Evolutionary conservation across 192 early-diverging fungal genomes (phyloP).

Genomic region (Spizellomyces sp.): DNA sequence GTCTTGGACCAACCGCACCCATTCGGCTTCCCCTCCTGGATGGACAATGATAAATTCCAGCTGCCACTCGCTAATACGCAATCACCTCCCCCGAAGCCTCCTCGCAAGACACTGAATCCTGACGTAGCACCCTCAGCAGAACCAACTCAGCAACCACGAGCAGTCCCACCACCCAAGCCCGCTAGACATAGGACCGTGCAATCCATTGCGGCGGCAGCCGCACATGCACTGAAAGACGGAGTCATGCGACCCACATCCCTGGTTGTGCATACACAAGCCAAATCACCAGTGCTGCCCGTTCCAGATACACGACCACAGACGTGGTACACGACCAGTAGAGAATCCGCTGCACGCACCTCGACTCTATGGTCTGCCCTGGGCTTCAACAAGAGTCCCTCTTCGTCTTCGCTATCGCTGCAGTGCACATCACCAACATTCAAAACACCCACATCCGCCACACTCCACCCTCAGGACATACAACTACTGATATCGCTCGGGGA

Average conservation of each 20-base stretch:
- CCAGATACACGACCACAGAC: neutral
- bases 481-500: neutral
- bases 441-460: neutral
- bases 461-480: neutral
- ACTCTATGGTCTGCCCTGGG: neutral
- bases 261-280: neutral
- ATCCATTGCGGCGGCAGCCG: constrained; percentile 1
- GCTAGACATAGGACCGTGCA: neutral
- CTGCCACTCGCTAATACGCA: too few species aligned
- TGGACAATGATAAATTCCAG: too few species aligned
- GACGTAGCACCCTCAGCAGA: neutral
- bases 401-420: neutral
- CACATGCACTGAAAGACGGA: constrained; percentile 1
- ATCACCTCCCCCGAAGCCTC: too few species aligned
- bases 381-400: neutral
- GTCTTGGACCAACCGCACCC: too few species aligned
- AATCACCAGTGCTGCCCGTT: neutral
- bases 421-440: neutral
- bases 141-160: neutral
- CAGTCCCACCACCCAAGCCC: neutral
- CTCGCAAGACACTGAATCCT: neutral
- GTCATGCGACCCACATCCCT: neutral
- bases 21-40: too few species aligned
- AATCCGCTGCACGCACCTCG: neutral
- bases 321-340: neutral